Conservation (phyloP, 495 filamentous ascomycete genomes). For the Trichoderma erinaceum region DNA sequence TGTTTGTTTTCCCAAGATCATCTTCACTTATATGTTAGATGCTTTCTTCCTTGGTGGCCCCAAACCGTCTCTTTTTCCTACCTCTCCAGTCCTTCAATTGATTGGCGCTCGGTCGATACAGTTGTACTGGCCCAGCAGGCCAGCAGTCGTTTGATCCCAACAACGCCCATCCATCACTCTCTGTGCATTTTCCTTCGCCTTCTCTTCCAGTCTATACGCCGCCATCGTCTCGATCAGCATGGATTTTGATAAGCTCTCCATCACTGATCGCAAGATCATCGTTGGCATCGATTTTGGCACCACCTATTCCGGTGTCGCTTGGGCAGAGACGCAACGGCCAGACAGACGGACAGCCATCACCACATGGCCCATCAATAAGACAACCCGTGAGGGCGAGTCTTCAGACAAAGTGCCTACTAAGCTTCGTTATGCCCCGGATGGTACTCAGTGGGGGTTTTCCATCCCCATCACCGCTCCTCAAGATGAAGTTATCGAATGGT, state of each 20-base stretch:
- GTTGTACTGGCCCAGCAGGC: neutral
- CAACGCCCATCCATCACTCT: neutral
- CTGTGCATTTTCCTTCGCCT: neutral
- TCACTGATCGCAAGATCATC: conserved; percentile 31
- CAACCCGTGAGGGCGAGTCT: conserved; percentile 31
- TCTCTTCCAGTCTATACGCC: neutral
- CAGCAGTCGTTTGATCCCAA: neutral
- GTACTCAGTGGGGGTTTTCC: conserved; percentile 47
- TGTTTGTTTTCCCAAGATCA: neutral
- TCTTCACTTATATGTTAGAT: neutral
- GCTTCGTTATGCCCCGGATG: conserved; percentile 31
- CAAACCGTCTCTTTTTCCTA: neutral
- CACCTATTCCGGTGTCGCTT: conserved; percentile 42
- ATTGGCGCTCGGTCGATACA: neutral
- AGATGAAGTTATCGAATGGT: conserved; percentile 43
- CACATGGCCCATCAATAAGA: conserved; percentile 39
- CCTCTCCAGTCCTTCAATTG: neutral
- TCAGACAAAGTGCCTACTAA: conserved; percentile 46
- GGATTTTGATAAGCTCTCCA: conserved; percentile 26
- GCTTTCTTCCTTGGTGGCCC: neutral
- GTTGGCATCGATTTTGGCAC: conserved; percentile 43
- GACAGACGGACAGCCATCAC: conserved; percentile 34
- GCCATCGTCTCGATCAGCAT: conserved; percentile 15
- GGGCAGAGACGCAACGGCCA: conserved; percentile 26
- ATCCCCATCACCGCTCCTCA: conserved; percentile 33